These are phyloP conservation scores for Wickerhamiella hasegawae DNA, from an alignment of 805 yeast species.

Conservation along the genomic window DNA sequence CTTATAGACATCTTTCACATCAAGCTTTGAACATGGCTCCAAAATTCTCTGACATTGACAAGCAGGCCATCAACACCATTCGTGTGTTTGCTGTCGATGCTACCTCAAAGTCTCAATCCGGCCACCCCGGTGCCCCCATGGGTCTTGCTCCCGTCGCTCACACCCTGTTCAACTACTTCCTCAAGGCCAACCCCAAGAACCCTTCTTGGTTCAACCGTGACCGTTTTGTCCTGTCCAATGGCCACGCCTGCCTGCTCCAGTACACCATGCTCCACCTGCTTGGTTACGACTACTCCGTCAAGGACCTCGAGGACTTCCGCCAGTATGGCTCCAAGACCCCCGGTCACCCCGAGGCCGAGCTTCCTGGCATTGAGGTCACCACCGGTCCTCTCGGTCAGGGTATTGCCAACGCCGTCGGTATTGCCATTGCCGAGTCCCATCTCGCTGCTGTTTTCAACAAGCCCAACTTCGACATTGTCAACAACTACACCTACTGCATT, in stretches of 20 bases:
- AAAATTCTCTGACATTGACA: conserved; percentile 42
- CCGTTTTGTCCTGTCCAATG: conserved; percentile 87
- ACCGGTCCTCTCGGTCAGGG: conserved; percentile 99
- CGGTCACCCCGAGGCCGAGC: conserved; percentile 90
- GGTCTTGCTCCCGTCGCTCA: conserved; percentile 96
- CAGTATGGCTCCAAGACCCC: conserved; percentile 84
- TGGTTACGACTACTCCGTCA: conserved; percentile 68
- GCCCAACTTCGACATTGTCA: conserved; percentile 58
- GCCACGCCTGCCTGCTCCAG: conserved; percentile 87
- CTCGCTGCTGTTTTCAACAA: conserved; percentile 87
- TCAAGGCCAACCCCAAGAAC: conserved; percentile 81
- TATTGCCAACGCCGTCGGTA: conserved; percentile 87
- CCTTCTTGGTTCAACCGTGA: conserved; percentile 91
- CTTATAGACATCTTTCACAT: too few species aligned
- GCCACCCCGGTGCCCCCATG: conserved; percentile 99
- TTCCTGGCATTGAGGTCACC: conserved; percentile 91
- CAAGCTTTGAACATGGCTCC: neutral
- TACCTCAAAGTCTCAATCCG: conserved; percentile 78
- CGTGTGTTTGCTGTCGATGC: conserved; percentile 80
- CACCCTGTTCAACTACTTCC: conserved; percentile 53
- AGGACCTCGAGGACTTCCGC: conserved; percentile 82
- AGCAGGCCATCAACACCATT: conserved; percentile 68
- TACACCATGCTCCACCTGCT: conserved; percentile 73
- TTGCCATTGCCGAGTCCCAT: conserved; percentile 88
- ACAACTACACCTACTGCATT: conserved; percentile 62